phyloP scores from a whole-genome alignment of 1,139 yeast species.

The Cylindricascospora bacillispora region DNA sequence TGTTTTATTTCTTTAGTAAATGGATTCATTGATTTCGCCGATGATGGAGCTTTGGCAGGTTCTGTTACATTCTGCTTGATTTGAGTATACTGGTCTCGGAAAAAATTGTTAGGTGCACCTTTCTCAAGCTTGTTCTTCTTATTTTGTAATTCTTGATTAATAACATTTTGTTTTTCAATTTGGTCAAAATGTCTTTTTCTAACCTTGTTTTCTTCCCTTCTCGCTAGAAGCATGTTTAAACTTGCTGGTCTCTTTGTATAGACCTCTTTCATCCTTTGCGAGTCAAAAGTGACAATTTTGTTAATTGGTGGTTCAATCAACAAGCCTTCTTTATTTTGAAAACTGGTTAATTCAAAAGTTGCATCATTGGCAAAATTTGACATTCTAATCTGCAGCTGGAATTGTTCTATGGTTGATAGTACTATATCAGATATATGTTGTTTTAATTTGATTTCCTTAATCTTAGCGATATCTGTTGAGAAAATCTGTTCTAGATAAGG shows the following conservation, averaged over 20 bases:
- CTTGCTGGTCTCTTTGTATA: conserved; percentile 22
- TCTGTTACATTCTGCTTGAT: conserved; percentile 7
- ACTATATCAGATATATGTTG: conserved; percentile 18
- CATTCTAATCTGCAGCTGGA: conserved; percentile 15
- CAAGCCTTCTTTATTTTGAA: conserved; percentile 16
- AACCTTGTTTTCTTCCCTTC: conserved; percentile 30
- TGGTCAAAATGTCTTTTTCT: conserved; percentile 28
- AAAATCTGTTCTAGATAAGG: conserved; percentile 38
- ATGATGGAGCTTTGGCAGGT: conserved; percentile 1
- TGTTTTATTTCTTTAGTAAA: neutral
- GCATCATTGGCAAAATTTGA: too few species aligned
- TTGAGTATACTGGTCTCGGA: conserved; percentile 27
- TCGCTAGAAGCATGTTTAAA: conserved; percentile 27
- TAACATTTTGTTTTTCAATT: conserved; percentile 17
- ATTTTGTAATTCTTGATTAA: conserved; percentile 12
- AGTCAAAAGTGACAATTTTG: conserved; percentile 16
- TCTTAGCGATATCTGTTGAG: conserved; percentile 30
- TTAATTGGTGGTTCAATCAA: conserved; percentile 26
- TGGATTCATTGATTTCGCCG: neutral
- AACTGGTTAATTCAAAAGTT: conserved; percentile 2
- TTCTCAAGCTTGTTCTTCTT: conserved; percentile 23
- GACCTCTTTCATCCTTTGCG: conserved; percentile 14
- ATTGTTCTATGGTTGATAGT: conserved; percentile 21
- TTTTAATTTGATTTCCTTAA: conserved; percentile 18
- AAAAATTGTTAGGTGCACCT: conserved; percentile 24